phyloP scores from a whole-genome alignment of 2,329 filamentous ascomycete genomes.

The Colletotrichum navitas region DNA sequence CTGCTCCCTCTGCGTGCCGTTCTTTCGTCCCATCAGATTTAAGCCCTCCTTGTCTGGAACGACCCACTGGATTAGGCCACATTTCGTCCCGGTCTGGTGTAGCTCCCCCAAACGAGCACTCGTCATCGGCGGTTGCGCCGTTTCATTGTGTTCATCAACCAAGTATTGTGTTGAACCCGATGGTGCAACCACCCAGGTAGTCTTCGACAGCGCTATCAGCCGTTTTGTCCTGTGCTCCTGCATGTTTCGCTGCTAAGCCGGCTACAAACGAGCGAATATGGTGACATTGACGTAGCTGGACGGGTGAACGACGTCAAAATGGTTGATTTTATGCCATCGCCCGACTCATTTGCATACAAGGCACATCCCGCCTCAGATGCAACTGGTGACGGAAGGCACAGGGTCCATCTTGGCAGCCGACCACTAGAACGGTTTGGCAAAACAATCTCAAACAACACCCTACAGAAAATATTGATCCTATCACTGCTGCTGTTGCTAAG shows the following conservation, averaged over 20 bases:
- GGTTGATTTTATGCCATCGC: not conserved
- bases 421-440: not conserved
- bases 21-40: conserved; percentile 2
- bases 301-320: not conserved
- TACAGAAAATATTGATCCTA: not conserved
- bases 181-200: not conserved
- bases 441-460: not conserved
- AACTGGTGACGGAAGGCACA: not conserved
- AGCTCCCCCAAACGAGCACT: not conserved
- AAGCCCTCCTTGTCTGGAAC: conserved; percentile 18
- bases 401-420: not conserved
- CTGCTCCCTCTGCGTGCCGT: not conserved
- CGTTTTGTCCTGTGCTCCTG: not conserved
- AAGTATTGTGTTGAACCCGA: not conserved
- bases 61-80: not conserved
- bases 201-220: not conserved
- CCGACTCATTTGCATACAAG: conserved; percentile 6
- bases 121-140: not conserved
- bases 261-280: conserved; percentile 1
- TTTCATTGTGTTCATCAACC: not conserved
- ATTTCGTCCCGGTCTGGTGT: not conserved
- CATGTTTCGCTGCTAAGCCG: not conserved
- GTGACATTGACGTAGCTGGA: not conserved
- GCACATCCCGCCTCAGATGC: not conserved
- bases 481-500: too few species aligned